Base-by-base conservation (phyloP, 345 rosid genomes). In the Linum usitatissimum region DNA sequence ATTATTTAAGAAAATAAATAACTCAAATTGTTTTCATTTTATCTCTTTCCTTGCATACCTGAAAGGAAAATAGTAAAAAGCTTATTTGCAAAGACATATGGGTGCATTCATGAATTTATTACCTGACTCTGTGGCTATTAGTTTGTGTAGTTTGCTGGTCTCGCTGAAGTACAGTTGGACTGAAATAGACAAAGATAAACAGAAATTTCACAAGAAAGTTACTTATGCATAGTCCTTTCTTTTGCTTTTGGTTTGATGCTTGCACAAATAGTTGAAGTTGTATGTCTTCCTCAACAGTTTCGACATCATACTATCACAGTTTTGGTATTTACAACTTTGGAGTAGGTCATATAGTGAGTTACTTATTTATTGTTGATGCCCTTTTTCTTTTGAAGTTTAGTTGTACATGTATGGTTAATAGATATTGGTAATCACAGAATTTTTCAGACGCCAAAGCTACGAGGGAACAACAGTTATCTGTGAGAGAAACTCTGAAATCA, bases 401-500 rank as follows among this genome's bases (percentile, higher is more conserved):
- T 13, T 56, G 18, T 56, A 56, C 20, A 59, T 38, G 7, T 30
- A 3, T 30, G 17, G 13, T 18, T 19, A 10, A 38, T 28, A 31
- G 42, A 2, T 59, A 15, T 45, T 74, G 53, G 68, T 75, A 58
- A 57, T 66, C 71, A 61, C 87, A 93, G 97, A 72, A 75, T 61
- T 63, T 82, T 19, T 59, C 81, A 40, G 90, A 82, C 40, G 69
- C 57, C 58, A 79, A 84, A 69, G 64, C 62, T 8, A 67, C 74
- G n/a, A 86, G 80, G 80, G 92, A 87, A 51, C 72, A 78, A 30
- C 87, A 86, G 61, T 64, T 84, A 53, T 80, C 94, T 59, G 86
- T 93, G 54, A 78, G 96, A 75, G 96, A 83, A 73, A 79, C 92
- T 70, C 77, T 93, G 70, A 73, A 72, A 71, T 79, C 85, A 28